Evolutionary conservation across 2,329 filamentous ascomycete species (phyloP), one percentile per base, ranked within the genome.

Genomic region (Neurospora sp.): DNA sequence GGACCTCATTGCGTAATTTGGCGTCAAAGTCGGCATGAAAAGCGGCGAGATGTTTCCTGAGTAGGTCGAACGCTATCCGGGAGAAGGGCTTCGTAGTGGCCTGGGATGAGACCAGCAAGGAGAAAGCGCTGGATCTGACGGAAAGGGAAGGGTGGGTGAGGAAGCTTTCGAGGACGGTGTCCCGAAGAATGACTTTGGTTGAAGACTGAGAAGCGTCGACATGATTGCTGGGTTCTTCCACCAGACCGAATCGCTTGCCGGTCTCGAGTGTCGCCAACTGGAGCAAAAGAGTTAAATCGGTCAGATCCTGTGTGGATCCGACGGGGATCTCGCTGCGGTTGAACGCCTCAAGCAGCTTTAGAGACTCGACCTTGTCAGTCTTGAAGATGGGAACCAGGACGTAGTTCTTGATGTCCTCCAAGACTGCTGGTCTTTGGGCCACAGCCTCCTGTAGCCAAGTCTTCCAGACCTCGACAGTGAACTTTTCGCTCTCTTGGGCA

Each of bases 21-120:
- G 95, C 89, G 77, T 97, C 93, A 0, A 92, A 89, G 72, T 97
- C 94, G 3, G 92, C 88, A 77, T 96, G 91, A 73, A 95, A 88
- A 17, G 89, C 86, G 1, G 87, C 84, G 3, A 98, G 80, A 70
- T 92, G 88, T 40, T 82, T 83, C 68, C 84, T 84, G 2, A 98
- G 81, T 12, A 91, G 84, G 3, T 81, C 78, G 2, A 97, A 82
- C 0, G 89, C 85, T 10, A 82, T 83, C 0, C 80, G 75, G 0
- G 89, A 89, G 68, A 96, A 89, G 0, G 93, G 91, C 68, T 88
- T 88, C 3, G 91, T 93, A 0, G 90, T 90, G 2, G 91, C 88
- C 10, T 89, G 88, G 0, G 92, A 95, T 10, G 90, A 89, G 12
- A 93, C 87, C 8, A 97, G 85, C 12, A 97, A 85, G 37, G 92